Evolutionary conservation across 148 eudicot species (phyloP).

Genomic region (Silene latifolia): DNA sequence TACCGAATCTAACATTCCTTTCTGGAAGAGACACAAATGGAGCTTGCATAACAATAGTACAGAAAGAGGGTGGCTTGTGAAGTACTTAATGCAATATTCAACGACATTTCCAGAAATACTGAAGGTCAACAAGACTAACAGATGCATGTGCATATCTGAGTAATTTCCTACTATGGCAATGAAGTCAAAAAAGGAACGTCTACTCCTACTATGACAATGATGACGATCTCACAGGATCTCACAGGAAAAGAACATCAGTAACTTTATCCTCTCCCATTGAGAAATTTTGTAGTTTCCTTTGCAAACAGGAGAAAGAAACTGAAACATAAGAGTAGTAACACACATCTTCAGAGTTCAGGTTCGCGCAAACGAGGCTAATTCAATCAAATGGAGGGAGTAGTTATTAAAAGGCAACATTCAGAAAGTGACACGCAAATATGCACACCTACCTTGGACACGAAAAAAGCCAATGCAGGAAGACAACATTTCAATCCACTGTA

Average conservation of each 20-base stretch:
- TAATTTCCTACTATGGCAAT: background rate
- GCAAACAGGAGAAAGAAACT: background rate
- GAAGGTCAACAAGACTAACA: too few relatives aligned
- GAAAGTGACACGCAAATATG: background rate
- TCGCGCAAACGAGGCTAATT: background rate
- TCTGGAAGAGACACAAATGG: too few relatives aligned
- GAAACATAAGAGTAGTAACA: background rate
- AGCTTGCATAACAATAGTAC: too few relatives aligned
- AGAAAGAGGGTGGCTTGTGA: too few relatives aligned
- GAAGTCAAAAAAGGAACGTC: too few relatives aligned
- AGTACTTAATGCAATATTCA: too few relatives aligned
- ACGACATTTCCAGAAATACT: too few relatives aligned
- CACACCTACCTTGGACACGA: background rate
- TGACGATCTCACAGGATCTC: background rate
- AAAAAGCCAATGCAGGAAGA: background rate
- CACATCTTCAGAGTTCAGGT: background rate
- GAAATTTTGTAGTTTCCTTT: background rate
- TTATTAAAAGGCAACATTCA: background rate
- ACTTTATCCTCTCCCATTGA: background rate
- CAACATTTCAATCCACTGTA: constrained; percentile 2
- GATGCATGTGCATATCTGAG: background rate
- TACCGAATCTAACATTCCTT: too few relatives aligned
- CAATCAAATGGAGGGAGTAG: too few relatives aligned
- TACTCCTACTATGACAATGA: background rate
- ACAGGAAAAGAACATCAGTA: background rate